Percentiles rank a stretch among this genome's conserved stretches.
phyloP scores from a whole-genome alignment of 106 monocot species.

The Xerophyta viscosa region DNA sequence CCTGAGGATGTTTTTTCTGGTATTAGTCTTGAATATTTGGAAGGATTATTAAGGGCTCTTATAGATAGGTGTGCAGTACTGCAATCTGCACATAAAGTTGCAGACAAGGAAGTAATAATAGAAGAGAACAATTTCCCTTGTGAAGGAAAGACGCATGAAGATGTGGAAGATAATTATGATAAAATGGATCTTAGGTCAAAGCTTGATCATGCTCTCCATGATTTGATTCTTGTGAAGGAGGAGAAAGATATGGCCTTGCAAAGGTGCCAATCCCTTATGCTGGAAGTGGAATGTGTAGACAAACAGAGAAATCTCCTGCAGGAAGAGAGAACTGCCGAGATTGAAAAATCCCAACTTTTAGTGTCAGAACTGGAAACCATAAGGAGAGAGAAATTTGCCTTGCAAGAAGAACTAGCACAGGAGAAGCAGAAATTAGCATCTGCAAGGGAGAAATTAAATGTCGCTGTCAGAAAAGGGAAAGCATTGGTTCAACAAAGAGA shows the following conservation, averaged over 20 bases:
- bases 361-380: constrained; percentile 41
- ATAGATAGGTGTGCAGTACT: constrained; percentile 39
- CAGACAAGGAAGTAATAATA: constrained; percentile 8
- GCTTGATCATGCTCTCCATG: constrained; percentile 26
- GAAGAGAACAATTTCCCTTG: constrained; percentile 13
- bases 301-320: constrained; percentile 39
- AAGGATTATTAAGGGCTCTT: constrained; percentile 38
- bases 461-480: constrained; percentile 98
- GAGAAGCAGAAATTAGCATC: constrained; percentile 70
- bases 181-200: constrained; percentile 28
- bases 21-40: constrained; percentile 29
- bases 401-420: constrained; percentile 63
- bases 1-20: constrained; percentile 13
- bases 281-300: constrained; percentile 36
- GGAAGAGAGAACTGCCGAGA: constrained; percentile 31
- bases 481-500: constrained; percentile 92
- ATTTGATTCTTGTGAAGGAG: constrained; percentile 28
- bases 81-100: constrained; percentile 10
- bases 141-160: constrained; percentile 17
- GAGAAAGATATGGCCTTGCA: constrained; percentile 44
- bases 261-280: constrained; percentile 35
- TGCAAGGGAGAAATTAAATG: constrained; percentile 78
- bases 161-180: constrained; percentile 24
- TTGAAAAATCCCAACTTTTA: constrained; percentile 40
- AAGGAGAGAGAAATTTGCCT: constrained; percentile 42